Percentiles rank a stretch among this genome's conserved stretches.
Conservation (phyloP, 1,284 basidiomycete genomes). For the Cutaneotrichosporon sp. region DNA sequence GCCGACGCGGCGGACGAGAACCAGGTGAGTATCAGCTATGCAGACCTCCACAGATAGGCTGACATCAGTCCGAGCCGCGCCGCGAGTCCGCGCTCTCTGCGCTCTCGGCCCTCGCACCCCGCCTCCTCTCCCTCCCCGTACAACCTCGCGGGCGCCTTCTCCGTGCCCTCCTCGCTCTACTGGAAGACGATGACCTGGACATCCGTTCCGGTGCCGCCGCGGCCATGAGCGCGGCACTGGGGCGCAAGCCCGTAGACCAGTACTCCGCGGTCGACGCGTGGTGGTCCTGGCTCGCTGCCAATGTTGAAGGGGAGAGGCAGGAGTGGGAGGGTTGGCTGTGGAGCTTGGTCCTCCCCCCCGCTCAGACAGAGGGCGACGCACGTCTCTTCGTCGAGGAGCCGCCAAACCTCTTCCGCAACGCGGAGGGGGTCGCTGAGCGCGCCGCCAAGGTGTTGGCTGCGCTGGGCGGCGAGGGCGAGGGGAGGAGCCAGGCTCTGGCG, state of each 20-base stretch:
- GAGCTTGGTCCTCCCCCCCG: conserved; percentile 2
- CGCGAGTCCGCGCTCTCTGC: conserved; percentile 34
- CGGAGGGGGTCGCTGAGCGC: conserved; percentile 29
- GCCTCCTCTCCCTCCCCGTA: conserved; percentile 15
- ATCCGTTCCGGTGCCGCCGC: conserved; percentile 34
- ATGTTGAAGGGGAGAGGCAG: conserved; percentile 9
- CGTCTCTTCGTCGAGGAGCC: conserved; percentile 50
- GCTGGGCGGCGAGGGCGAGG: not conserved
- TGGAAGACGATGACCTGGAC: conserved; percentile 50
- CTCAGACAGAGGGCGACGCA: conserved; percentile 11
- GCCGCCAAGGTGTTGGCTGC: conserved; percentile 27
- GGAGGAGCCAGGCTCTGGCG: not conserved
- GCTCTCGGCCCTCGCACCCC: conserved; percentile 22
- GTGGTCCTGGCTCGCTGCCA: conserved; percentile 34
- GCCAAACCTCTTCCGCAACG: conserved; percentile 49
- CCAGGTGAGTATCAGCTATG: conserved; percentile 7
- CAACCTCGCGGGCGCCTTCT: conserved; percentile 12
- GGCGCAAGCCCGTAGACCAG: conserved; percentile 26
- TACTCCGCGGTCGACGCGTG: conserved; percentile 33
- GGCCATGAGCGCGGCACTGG: conserved; percentile 32
- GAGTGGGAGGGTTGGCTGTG: conserved; percentile 36
- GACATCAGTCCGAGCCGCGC: conserved; percentile 35
- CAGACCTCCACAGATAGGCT: not conserved
- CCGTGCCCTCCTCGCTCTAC: conserved; percentile 31
- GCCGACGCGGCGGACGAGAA: conserved; percentile 17